Evolutionary conservation across 2,329 filamentous ascomycete species (phyloP), one percentile per base, ranked within the genome.

Genomic region (Geosmithia morbida): DNA sequence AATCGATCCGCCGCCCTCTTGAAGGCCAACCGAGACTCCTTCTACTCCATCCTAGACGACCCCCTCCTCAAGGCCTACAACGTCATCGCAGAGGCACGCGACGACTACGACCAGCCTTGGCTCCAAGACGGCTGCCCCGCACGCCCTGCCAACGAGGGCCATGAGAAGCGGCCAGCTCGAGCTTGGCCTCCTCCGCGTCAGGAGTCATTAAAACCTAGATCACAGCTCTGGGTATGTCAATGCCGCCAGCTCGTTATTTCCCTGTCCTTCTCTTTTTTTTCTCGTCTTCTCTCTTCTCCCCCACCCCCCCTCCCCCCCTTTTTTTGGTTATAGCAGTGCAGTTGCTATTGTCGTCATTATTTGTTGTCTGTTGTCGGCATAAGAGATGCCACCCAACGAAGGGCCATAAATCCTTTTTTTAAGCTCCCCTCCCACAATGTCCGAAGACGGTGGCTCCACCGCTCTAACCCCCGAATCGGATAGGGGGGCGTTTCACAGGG

Each of bases 41-140:
- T 75, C 52, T 59, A 66, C 46, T 75, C 72, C 50, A 72, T 77
- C 51, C 62, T 73, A 56, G 70, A 77, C 66, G 72, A 76, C 52
- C 71, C 71, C 29, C 75, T 76, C 58, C 72, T 74, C 61, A 66
- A 68, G 54, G 26, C 46, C 26, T 49, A 46, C 26, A 22, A 19
- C 20, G 37, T 46, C 19, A 30, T 46, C 37, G 29, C 43, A 43
- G 48, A 51, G 41, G 47, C 47, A 44, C 56, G 53, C 40, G 53
- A 55, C 48, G 53, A 52, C 30, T 54, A 55, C 49, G 54, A 55
- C 49, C 29, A 14, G 22, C 26, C 26, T n/a, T 14, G 26, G 40
- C 22, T 18, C 39, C 19, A 4, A n/a, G 26, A 45, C 43, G 16
- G 29, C 13, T 22, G 14, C 14, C 22, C 43, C n/a, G 6, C 46